Percentiles rank a stretch among this genome's conserved stretches.
Evolutionary conservation across 352 stramenopile genomes (phyloP).

Genomic region (Pythium periplocum): DNA sequence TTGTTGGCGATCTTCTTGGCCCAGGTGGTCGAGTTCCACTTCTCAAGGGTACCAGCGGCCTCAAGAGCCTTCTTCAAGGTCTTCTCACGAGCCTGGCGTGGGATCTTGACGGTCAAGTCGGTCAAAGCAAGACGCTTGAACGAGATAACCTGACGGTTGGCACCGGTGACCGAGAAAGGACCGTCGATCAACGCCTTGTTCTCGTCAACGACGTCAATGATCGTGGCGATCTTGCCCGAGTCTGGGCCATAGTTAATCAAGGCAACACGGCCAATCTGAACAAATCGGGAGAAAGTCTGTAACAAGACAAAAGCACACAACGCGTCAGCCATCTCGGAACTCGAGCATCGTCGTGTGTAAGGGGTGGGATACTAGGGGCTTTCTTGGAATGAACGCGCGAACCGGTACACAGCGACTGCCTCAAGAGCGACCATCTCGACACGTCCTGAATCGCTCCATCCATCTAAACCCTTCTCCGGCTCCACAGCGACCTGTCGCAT

Average conservation of each 20-base stretch:
- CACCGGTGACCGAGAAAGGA: slow-evolving; percentile 92
- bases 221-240: slow-evolving; percentile 96
- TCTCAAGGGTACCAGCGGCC: slow-evolving; percentile 86
- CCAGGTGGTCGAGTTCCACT: slow-evolving; percentile 96
- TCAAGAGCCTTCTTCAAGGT: slow-evolving; percentile 91
- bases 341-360: no score
- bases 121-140: slow-evolving; percentile 97
- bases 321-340: no score
- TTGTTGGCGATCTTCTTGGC: slow-evolving; percentile 98
- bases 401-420: no score
- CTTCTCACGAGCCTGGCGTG: slow-evolving; percentile 91
- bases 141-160: slow-evolving; percentile 97
- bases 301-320: no score
- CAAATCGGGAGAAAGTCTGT: slow-evolving; percentile 98
- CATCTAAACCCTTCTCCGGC: no score
- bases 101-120: slow-evolving; percentile 95
- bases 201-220: slow-evolving; percentile 99
- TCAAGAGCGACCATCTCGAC: no score
- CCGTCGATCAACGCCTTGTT: slow-evolving; percentile 98
- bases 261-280: slow-evolving; percentile 98
- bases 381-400: no score
- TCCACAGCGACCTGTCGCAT: no score
- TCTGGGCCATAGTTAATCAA: slow-evolving; percentile 99
- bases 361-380: no score
- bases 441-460: no score